Evolutionary conservation across 208 protist genomes (phyloP).

Genomic region (Trichomonas vaginalis): DNA sequence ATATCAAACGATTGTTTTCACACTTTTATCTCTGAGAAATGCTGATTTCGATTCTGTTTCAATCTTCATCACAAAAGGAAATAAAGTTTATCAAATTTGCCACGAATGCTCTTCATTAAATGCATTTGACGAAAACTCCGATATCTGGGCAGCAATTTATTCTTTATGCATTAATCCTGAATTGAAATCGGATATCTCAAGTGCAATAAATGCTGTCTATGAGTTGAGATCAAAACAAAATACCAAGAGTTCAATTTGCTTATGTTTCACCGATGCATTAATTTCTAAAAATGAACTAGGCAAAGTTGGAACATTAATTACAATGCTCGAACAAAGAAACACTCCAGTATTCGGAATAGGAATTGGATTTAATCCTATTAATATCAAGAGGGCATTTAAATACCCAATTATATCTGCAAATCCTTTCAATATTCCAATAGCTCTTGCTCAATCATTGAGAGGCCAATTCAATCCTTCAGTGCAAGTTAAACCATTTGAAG

Average conservation of each 20-base stretch:
- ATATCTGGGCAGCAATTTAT: background rate
- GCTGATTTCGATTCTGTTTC: background rate
- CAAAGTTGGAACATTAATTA: background rate
- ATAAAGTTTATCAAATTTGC: background rate
- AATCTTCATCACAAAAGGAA: background rate
- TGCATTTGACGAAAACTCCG: background rate
- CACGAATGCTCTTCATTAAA: background rate
- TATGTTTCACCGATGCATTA: background rate
- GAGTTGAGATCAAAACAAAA: background rate
- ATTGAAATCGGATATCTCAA: background rate
- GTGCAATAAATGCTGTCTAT: background rate
- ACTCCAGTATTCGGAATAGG: background rate
- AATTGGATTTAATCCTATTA: background rate
- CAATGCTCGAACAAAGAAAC: background rate
- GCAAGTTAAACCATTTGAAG: background rate
- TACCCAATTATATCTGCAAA: background rate
- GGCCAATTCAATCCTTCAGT: background rate
- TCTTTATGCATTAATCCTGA: background rate
- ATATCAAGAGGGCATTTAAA: background rate
- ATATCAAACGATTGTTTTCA: background rate
- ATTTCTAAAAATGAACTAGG: background rate
- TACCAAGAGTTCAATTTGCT: background rate
- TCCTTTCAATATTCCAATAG: background rate
- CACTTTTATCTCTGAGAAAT: background rate
- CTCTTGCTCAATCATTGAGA: background rate